Evolutionary conservation across 139 green algal genomes (phyloP), one percentile per base, ranked within the genome.

Genomic region (Coelastrella sp.): DNA sequence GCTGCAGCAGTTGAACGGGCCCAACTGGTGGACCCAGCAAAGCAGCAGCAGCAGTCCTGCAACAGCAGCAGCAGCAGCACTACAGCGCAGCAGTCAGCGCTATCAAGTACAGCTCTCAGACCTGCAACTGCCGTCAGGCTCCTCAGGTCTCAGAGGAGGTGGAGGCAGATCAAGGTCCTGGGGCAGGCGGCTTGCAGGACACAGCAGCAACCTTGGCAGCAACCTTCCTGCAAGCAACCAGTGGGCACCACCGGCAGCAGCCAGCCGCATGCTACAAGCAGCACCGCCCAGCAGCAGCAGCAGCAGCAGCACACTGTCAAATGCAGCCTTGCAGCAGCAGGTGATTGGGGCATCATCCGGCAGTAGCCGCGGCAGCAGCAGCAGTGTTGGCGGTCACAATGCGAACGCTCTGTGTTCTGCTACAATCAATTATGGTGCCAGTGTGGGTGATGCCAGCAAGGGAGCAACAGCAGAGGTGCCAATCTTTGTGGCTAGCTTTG

Each of bases 401-500:
- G 10, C 24, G 56, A 19, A 78, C 8, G 24, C 79, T 10, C 11
- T 88, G 27, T 93, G 91, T 24, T 79, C 87, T 66, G 76, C 90
- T 8, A 88, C 82, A 12, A 86, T 93, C 82, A 90, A 89, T 60
- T 93, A 92, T 65, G 83, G 87, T 27, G 91, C 91, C 11, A 87
- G 75, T 60, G 70, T 93, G 24, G 91, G 87, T 8, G 91, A 93
- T 75, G 68, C 76, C 8, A 86, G 25, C 78, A 87, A 82, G 25
- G 4, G 14, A 4, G 49, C 57, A 24, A n/a, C 58, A 15, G 22
- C 11, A 8, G 65, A 89, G 0, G 75, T 90, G 66, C 91, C 91
- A 12, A 91, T 93, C 58, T 93, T 92, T 49, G 87, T 91, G 56
- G 91, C 70, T 7, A 79, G n/a, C 4, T 92, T 91, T 80, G 76